Evolutionary conservation across 1,284 basidiomycete species (phyloP).

Genomic region (Leccinum solheimii): DNA sequence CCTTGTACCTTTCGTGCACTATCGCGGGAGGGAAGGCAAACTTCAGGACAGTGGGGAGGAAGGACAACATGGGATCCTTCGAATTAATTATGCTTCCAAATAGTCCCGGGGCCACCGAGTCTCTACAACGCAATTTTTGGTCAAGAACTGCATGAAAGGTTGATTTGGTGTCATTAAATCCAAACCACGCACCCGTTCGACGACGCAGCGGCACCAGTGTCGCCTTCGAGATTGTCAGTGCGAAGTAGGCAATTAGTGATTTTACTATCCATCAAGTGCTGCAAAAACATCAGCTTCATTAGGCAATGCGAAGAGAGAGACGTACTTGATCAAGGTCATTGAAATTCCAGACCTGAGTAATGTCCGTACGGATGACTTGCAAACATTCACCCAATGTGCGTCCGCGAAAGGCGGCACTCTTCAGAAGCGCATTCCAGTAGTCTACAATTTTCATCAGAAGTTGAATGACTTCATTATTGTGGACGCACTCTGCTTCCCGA

Average conservation of each 20-base stretch:
- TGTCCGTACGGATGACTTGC: conserved; percentile 28
- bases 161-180: neutral
- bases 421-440: conserved; percentile 32
- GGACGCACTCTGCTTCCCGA: conserved; percentile 28
- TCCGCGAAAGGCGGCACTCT: conserved; percentile 24
- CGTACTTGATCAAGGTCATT: conserved; percentile 26
- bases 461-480: neutral
- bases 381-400: conserved; percentile 24
- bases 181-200: conserved; percentile 3
- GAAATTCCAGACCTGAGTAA: conserved; percentile 34
- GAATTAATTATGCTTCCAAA: neutral
- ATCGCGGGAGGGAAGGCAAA: conserved; percentile 10
- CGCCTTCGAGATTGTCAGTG: neutral
- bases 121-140: neutral
- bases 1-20: conserved; percentile 1
- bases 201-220: conserved; percentile 7
- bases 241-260: conserved; percentile 5
- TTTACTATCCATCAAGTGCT: conserved; percentile 7
- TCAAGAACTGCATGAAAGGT: neutral
- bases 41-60: neutral
- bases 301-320: neutral
- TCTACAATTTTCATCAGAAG: conserved; percentile 14
- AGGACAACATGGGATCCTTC: neutral
- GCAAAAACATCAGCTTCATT: neutral
- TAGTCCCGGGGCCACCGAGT: neutral